A percentile compares a stretch with the other conserved stretches of the same genome.
Conservation (phyloP, 2,329 filamentous ascomycete genomes). For the Penicillium sp. region DNA sequence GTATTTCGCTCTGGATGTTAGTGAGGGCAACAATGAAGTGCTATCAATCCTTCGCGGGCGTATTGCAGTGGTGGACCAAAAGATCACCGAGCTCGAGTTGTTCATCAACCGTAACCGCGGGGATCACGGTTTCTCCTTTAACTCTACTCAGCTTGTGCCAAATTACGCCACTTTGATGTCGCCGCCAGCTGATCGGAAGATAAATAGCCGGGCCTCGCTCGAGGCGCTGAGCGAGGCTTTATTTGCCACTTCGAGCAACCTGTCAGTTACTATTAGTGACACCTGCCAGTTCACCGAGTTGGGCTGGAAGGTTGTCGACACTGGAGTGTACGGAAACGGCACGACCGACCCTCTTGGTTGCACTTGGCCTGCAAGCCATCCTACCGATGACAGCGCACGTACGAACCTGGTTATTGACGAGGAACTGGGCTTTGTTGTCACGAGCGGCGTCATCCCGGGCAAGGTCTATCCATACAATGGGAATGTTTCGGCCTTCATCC, state of each 20-base stretch:
- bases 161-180: slow-evolving; percentile 6
- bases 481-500: slow-evolving; percentile 11
- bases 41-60: not conserved
- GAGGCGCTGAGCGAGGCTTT: slow-evolving; percentile 3
- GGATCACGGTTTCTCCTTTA: slow-evolving; percentile 12
- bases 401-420: slow-evolving; percentile 6
- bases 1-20: slow-evolving; percentile 7
- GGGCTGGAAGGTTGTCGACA: slow-evolving; percentile 8
- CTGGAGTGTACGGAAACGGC: slow-evolving; percentile 4
- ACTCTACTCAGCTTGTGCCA: slow-evolving; percentile 1
- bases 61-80: slow-evolving; percentile 1
- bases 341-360: slow-evolving; percentile 2
- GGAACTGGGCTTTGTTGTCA: slow-evolving; percentile 8
- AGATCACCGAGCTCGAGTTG: slow-evolving; percentile 11
- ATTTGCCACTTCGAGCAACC: not conserved
- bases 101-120: slow-evolving; percentile 11
- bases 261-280: not conserved
- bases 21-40: slow-evolving; percentile 1
- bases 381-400: slow-evolving; percentile 5
- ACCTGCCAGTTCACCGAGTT: slow-evolving; percentile 8
- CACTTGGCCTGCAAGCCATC: slow-evolving; percentile 4
- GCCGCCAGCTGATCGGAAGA: slow-evolving; percentile 2
- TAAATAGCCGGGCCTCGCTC: not conserved
- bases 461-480: slow-evolving; percentile 8
- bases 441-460: slow-evolving; percentile 6